Base-by-base conservation (phyloP, 2,329 filamentous ascomycete genomes). In the Aureobasidium lini region DNA sequence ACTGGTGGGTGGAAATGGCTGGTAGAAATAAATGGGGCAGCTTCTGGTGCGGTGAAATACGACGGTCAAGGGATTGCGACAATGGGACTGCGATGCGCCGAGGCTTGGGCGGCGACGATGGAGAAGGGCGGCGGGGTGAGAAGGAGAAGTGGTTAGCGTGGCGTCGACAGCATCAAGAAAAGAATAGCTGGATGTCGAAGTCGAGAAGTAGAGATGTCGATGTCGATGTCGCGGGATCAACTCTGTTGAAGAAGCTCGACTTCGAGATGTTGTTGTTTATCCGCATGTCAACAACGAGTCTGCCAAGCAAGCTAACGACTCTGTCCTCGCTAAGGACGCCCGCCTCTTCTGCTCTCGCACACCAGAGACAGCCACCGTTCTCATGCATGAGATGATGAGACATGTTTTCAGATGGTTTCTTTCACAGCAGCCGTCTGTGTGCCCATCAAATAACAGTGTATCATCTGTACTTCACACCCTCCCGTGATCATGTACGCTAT, bases 81-180 rank as follows among this genome's bases (percentile, higher is more conserved):
- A 37, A 23, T 16, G 29, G 23, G 31, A 46, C 18, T 29, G 40
- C 42, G 31, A 40, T 48, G 53, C 54, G 54, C 42, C 54, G 23
- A 29, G 42, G 43, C 15, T 18, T 29, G 52, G 54, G 54, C 53
- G 34, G 54, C 32, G 54, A 46, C n/a, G 42, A 23, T 32, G 31
- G 43, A 9, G 23, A 28, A n/a, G 16, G 39, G 50, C 39, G 50
- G 37, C 50, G 50, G n/a, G 29, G 29, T 23, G 54, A 48, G 28
- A 48, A 48, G 34, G 32, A 18, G n/a, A 46, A 34, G 54, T 34
- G 13, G 32, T 32, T n/a, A 57, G 18, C 48, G 43, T 28, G 43
- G 42, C 34, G 43, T 43, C 29, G 36, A 57, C 54, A 48, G 54
- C 54, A 57, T 57, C 54, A 57, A 57, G 54, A 48, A 57, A 56